phyloP scores from a whole-genome alignment of 352 stramenopile genomes.

The Phytophthora ramorum region DNA sequence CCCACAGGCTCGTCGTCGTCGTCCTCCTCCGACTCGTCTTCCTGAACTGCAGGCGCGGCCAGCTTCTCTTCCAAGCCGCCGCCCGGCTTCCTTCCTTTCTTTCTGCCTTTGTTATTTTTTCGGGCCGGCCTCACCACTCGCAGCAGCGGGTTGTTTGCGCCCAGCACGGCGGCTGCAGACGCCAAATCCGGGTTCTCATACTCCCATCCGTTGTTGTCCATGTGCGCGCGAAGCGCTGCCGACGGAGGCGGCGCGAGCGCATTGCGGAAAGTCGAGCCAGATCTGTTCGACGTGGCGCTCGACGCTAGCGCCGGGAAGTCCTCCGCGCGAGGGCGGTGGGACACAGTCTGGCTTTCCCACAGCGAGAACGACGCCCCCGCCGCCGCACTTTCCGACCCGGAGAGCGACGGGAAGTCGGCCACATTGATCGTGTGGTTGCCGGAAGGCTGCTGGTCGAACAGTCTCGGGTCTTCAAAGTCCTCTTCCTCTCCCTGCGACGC shows the following conservation, averaged over 20 bases:
- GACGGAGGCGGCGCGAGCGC: constrained; percentile 73
- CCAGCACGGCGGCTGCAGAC: constrained; percentile 68
- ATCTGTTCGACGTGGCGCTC: constrained; percentile 24
- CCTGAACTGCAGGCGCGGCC: constrained; percentile 15
- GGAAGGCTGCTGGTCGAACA: constrained; percentile 42
- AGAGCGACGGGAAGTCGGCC: constrained; percentile 86
- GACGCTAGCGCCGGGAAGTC: constrained; percentile 73
- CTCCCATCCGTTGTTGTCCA: constrained; percentile 74
- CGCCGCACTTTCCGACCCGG: constrained; percentile 39
- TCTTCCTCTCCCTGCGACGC: constrained; percentile 55
- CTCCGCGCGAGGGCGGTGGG: constrained; percentile 53
- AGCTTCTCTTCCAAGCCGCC: constrained; percentile 65
- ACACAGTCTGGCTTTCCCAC: constrained; percentile 70
- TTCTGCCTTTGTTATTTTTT: constrained; percentile 74
- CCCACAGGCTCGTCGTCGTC: constrained; percentile 38
- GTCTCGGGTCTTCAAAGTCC: constrained; percentile 59
- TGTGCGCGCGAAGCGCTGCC: constrained; percentile 74
- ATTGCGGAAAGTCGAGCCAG: constrained; percentile 64
- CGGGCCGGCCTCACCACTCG: constrained; percentile 80
- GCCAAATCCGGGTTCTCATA: constrained; percentile 69
- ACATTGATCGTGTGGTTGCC: constrained; percentile 77
- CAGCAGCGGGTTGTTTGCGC: constrained; percentile 84
- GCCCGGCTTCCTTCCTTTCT: constrained; percentile 36
- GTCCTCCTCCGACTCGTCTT: constrained; percentile 54
- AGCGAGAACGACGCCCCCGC: constrained; percentile 50